Percentiles rank a stretch among this genome's conserved stretches.
Evolutionary conservation across 2,329 filamentous ascomycete species (phyloP).

Genomic region (Talaromyces sp.): DNA sequence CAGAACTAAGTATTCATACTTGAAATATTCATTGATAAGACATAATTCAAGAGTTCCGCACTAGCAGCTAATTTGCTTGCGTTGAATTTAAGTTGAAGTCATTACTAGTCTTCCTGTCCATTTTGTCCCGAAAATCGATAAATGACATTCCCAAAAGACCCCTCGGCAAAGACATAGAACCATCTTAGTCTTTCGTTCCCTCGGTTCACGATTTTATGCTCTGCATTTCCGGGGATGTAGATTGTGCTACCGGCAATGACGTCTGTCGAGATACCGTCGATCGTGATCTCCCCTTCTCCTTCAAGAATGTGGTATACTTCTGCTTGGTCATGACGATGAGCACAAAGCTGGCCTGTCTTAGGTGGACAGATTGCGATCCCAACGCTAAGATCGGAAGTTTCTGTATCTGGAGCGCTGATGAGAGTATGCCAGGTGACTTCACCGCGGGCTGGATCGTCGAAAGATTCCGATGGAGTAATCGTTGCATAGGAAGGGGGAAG

Average conservation of each 20-base stretch:
- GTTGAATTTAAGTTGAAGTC: too few species aligned
- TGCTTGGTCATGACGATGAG: slow-evolving; percentile 46
- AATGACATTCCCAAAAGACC: slow-evolving; percentile 41
- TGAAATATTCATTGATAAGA: too few species aligned
- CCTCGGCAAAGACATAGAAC: slow-evolving; percentile 48
- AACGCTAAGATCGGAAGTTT: slow-evolving; percentile 39
- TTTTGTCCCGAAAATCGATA: slow-evolving; percentile 45
- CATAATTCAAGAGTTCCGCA: too few species aligned
- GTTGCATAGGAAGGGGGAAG: too few species aligned
- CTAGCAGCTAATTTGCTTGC: too few species aligned
- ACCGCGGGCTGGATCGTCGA: slow-evolving; percentile 13
- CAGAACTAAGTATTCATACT: too few species aligned
- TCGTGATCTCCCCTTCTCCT: slow-evolving; percentile 40
- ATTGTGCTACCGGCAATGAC: slow-evolving; percentile 41
- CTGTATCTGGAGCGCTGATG: slow-evolving; percentile 38
- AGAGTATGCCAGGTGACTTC: slow-evolving; percentile 45
- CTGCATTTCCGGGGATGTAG: slow-evolving; percentile 48
- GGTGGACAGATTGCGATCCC: slow-evolving; percentile 43
- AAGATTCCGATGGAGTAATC: slow-evolving; percentile 20
- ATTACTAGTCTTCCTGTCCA: too few species aligned
- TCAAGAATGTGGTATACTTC: slow-evolving; percentile 49
- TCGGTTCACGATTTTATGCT: slow-evolving; percentile 45
- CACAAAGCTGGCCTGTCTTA: slow-evolving; percentile 37
- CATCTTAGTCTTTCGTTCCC: slow-evolving; percentile 35
- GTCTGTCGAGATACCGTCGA: slow-evolving; percentile 39